phyloP scores from a whole-genome alignment of 768 basidiomycete genomes.

The Chalciporus chontae region DNA sequence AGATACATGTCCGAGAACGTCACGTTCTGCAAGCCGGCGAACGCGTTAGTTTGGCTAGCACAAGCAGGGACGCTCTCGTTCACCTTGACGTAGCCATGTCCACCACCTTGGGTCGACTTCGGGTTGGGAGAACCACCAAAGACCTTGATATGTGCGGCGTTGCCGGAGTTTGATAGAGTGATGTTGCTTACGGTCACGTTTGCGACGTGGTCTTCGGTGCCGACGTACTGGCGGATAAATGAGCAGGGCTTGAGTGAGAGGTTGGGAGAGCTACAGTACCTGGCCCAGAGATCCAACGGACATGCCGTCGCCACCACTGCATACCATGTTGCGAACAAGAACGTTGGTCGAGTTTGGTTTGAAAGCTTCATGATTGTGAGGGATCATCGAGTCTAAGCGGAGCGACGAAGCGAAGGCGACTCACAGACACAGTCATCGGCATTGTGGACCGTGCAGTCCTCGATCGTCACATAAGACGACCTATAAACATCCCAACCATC shows the following conservation, averaged over 20 bases:
- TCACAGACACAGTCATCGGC: constrained; percentile 38
- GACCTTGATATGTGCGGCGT: constrained; percentile 50
- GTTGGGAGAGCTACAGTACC: constrained; percentile 5
- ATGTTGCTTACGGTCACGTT: constrained; percentile 42
- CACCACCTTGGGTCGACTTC: constrained; percentile 40
- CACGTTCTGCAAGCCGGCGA: not conserved
- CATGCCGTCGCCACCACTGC: constrained; percentile 38
- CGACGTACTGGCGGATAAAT: constrained; percentile 29
- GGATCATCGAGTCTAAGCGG: not conserved
- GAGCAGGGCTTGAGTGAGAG: not conserved
- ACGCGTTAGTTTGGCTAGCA: not conserved
- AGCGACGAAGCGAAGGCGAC: not conserved
- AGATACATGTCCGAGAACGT: too few relatives aligned
- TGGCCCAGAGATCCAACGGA: constrained; percentile 50
- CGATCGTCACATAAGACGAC: constrained; percentile 32
- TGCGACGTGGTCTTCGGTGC: constrained; percentile 41
- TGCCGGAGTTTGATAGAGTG: constrained; percentile 42
- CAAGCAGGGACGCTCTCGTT: not conserved
- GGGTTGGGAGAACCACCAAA: constrained; percentile 43
- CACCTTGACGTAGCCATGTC: constrained; percentile 40
- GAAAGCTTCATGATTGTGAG: not conserved
- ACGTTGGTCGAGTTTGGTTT: constrained; percentile 37
- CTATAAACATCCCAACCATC: constrained; percentile 51
- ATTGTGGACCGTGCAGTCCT: constrained; percentile 37
- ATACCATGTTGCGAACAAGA: constrained; percentile 39